Evolutionary conservation across 2,329 filamentous ascomycete species (phyloP).

Genomic region (Cytospora leucostoma): DNA sequence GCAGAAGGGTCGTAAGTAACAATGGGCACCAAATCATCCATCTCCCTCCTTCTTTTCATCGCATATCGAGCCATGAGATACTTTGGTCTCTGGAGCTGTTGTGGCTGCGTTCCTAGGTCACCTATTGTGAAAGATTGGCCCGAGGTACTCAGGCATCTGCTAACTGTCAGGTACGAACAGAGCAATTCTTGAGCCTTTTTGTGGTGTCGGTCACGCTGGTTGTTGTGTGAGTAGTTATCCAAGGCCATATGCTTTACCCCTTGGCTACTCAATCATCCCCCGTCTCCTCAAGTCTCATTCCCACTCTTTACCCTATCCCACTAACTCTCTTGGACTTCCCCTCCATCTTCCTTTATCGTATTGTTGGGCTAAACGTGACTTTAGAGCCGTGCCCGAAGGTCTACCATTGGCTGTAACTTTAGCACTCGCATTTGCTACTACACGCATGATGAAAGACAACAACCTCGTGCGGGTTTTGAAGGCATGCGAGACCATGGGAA

Average conservation of each 20-base stretch:
- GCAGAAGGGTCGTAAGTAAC: slow-evolving; percentile 54
- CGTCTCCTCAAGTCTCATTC: background rate
- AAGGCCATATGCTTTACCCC: too few relatives aligned
- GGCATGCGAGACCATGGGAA: slow-evolving; percentile 74
- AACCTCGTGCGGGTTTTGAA: slow-evolving; percentile 69
- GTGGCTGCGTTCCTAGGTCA: too few relatives aligned
- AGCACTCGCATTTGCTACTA: slow-evolving; percentile 69
- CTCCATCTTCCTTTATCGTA: background rate
- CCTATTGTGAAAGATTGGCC: too few relatives aligned
- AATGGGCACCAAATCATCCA: background rate
- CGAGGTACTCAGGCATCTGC: background rate
- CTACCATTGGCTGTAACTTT: slow-evolving; percentile 68
- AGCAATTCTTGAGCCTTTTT: slow-evolving; percentile 58
- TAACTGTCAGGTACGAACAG: background rate
- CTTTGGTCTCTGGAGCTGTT: too few relatives aligned
- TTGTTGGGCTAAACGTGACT: background rate
- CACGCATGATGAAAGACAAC: slow-evolving; percentile 70
- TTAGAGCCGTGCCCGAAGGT: slow-evolving; percentile 62
- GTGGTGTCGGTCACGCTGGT: slow-evolving; percentile 69
- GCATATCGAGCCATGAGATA: too few relatives aligned
- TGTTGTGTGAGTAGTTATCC: slow-evolving; percentile 49
- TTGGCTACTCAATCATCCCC: background rate
- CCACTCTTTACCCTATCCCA: background rate
- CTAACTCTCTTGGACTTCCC: background rate
- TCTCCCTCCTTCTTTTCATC: background rate